Base-by-base conservation (phyloP, 495 filamentous ascomycete genomes). In the Chaetomium fimeti region DNA sequence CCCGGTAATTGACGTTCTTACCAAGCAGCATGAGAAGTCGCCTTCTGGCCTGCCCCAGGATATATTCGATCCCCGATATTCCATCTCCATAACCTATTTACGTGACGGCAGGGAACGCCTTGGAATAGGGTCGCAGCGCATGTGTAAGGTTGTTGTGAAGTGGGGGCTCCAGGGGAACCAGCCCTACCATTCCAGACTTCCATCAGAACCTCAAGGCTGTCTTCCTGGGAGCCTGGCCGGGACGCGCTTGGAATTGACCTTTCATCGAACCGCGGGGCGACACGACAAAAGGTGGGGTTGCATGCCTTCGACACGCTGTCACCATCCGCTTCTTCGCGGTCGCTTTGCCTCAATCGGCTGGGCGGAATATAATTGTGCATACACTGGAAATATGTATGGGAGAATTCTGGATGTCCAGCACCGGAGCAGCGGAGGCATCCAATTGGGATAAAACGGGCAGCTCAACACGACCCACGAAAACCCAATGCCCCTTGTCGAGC, bases 61-160 rank as follows among this genome's bases (percentile, higher is more conserved):
- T 9, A 5, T 4, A 4, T 48, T 3, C 45, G 18, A 20, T 48
- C 3, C 3, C 20, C 45, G 27, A 12, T 11, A 51, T 43, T 18
- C 40, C 2, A 16, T 16, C 40, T 18, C 11, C 40, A 15, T 15
- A 13, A 6, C 40, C 40, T 43, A 43, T 49, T 49, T 22, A 4
- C 18, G 16, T 20, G 20, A 24, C 18, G 58, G 51, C 65, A 70
- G 36, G 62, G 65, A 49, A 62, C 51, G 64, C 61, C 68, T 69
- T 67, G 64, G 67, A 66, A 67, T 38, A 69, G 54, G 61, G 64
- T 69, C 52, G 63, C 42, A 67, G 62, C 47, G 47, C 29, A 60
- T 49, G 38, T 16, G 15, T 20, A 4, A 16, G n/a, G 32, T 8
- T 7, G 54, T 32, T 8, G 0, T 53, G 24, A 12, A 3, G 52